Base-by-base conservation (phyloP, 495 filamentous ascomycete species). In the Pseudoneurospora amorphoporcata region DNA sequence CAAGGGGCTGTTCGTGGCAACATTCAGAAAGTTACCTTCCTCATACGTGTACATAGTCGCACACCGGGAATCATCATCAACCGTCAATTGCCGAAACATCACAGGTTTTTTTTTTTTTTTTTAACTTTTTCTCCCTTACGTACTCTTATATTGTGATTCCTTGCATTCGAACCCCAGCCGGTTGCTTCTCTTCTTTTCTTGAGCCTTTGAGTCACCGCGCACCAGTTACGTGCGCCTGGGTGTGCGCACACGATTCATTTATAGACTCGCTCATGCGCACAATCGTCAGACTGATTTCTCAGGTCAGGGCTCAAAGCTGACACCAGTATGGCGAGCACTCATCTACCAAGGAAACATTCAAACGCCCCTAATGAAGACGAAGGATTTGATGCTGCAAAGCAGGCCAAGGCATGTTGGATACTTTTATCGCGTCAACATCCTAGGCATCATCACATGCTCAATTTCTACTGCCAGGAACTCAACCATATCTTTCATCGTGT, bases 331-430 rank as follows among this genome's bases (percentile, higher is more conserved):
- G 75, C 75, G 43, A 76, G 43, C 41, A 17, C 69, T 32, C 29
- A 39, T 53, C 61, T 58, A 19, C n/a, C 35, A 40, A 29, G 35
- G 53, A 17, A 9, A 32, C 53, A 17, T 17, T 16, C 19, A 29
- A 32, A 7, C 19, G 14, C 69, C 9, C 53, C 69, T 32, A 16
- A 40, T 10, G n/a, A 53, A 39, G 29, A 23, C 39, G 72, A 68
- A 41, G 69, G 42, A n/a, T 79, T 79, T 41, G 78, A 79, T 58
- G 78, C 78, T 14, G 69, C 76, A 7, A 79, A 79, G 32, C 70
- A 74, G 35, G 73, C 73, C 16, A 77, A 73, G 72, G 76, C 65
- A 76, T 70, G 74, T 72, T 41, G 53, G 2, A 3, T 3, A 65
- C 35, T 65, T 35, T 2, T 35, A 17, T 35, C 14, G 12, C 37